Evolutionary conservation across 495 filamentous ascomycete genomes (phyloP).

Genomic region (Xylaria longipes): DNA sequence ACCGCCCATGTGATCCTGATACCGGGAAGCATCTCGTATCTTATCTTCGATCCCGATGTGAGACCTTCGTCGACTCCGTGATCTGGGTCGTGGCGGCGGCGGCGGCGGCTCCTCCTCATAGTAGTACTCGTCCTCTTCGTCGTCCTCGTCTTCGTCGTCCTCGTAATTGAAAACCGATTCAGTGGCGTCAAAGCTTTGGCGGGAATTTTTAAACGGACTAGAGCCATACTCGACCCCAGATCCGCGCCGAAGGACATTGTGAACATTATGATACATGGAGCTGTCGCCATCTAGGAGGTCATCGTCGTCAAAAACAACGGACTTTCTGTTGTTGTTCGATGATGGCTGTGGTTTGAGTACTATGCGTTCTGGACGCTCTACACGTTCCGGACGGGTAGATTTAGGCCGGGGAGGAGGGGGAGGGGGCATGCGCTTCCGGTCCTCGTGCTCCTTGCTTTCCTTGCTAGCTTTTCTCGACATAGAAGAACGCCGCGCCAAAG

Average conservation of each 20-base stretch:
- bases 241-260: conserved; percentile 28
- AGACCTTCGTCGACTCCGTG: conserved; percentile 37
- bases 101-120: conserved; percentile 14
- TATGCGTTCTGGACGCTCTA: conserved; percentile 33
- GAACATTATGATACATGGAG: conserved; percentile 44
- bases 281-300: conserved; percentile 38
- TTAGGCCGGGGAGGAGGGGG: conserved; percentile 50
- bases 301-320: conserved; percentile 45
- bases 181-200: conserved; percentile 34
- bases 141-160: conserved; percentile 19
- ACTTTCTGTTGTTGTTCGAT: conserved; percentile 38
- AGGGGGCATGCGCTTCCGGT: conserved; percentile 47
- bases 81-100: conserved; percentile 21
- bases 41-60: conserved; percentile 57
- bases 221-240: conserved; percentile 40
- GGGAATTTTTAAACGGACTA: conserved; percentile 32
- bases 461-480: conserved; percentile 44
- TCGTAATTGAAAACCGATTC: conserved; percentile 35
- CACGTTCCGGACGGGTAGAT: conserved; percentile 44
- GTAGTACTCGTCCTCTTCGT: conserved; percentile 11
- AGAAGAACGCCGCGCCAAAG: conserved; percentile 46
- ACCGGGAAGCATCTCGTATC: conserved; percentile 50
- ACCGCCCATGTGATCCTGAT: conserved; percentile 59
- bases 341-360: conserved; percentile 45
- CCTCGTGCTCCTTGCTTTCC: conserved; percentile 45